These are phyloP conservation scores for Sporormia fimetaria DNA, from an alignment of 495 filamentous ascomycete species.

Conservation along the genomic window DNA sequence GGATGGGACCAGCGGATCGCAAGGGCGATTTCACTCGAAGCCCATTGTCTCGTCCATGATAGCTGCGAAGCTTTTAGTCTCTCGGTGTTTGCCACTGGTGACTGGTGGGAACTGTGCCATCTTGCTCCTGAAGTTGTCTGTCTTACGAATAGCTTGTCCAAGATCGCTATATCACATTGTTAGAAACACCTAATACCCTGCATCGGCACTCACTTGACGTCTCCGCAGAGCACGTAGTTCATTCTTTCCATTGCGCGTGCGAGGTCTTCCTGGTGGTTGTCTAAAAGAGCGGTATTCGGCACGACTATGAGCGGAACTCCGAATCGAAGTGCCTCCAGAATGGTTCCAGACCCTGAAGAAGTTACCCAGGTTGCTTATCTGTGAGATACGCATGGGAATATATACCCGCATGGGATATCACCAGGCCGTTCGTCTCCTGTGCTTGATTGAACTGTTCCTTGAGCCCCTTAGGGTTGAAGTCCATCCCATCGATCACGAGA, in stretches of 20 bases:
- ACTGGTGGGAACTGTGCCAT: constrained; percentile 18
- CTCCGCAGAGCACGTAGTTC: constrained; percentile 58
- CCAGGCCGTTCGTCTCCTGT: constrained; percentile 42
- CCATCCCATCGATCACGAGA: constrained; percentile 51
- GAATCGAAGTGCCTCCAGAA: constrained; percentile 64
- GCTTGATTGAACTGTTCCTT: constrained; percentile 41
- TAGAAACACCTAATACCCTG: too few relatives aligned
- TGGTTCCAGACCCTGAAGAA: constrained; percentile 67
- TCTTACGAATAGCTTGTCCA: constrained; percentile 1
- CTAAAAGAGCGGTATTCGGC: constrained; percentile 68
- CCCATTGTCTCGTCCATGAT: constrained; percentile 21
- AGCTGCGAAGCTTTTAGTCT: constrained; percentile 17
- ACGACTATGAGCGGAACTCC: constrained; percentile 68
- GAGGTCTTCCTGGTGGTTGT: constrained; percentile 86
- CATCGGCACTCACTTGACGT: constrained; percentile 51
- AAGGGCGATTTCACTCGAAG: too few relatives aligned
- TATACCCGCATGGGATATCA: constrained; percentile 82
- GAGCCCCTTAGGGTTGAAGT: constrained; percentile 50
- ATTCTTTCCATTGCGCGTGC: constrained; percentile 57
- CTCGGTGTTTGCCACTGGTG: constrained; percentile 19
- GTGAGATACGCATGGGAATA: not conserved
- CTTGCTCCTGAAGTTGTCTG: constrained; percentile 7
- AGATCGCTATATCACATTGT: too few relatives aligned
- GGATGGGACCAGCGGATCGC: too few relatives aligned
- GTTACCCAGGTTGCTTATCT: not conserved